A percentile compares a stretch with the other conserved stretches of the same genome.
Evolutionary conservation across 768 basidiomycete species (phyloP).

Genomic region (Imleria badia): DNA sequence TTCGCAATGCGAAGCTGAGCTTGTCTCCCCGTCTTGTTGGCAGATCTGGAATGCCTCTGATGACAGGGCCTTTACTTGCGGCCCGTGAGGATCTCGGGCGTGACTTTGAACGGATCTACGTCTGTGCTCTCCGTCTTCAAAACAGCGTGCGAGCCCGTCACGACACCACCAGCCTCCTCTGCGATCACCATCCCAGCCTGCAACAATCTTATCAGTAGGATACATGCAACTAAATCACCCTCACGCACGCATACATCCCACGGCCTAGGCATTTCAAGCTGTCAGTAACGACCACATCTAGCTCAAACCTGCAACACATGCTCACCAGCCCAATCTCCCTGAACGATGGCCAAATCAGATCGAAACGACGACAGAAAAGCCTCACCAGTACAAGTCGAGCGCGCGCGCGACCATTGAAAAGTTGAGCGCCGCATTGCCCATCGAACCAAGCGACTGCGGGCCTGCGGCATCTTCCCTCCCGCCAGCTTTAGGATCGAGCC

Average conservation of each 20-base stretch:
- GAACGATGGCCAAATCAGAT: neutral
- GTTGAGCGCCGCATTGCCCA: slow-evolving; percentile 85
- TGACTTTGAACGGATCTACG: slow-evolving; percentile 56
- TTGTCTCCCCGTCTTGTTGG: slow-evolving; percentile 59
- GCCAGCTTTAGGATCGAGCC: slow-evolving; percentile 72
- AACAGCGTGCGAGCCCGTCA: slow-evolving; percentile 64
- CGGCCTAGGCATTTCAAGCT: slow-evolving; percentile 35
- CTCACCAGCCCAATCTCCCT: slow-evolving; percentile 83
- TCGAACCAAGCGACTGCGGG: slow-evolving; percentile 78
- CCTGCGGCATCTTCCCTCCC: slow-evolving; percentile 81
- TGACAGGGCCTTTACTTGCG: slow-evolving; percentile 81
- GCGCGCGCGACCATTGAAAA: too few species aligned
- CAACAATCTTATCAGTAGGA: neutral
- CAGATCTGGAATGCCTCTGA: slow-evolving; percentile 66
- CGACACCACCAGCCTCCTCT: slow-evolving; percentile 81
- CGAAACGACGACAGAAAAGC: neutral
- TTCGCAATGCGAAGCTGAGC: slow-evolving; percentile 78
- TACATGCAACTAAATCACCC: neutral
- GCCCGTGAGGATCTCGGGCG: slow-evolving; percentile 68
- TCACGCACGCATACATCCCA: slow-evolving; percentile 81
- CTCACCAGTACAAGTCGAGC: slow-evolving; percentile 86
- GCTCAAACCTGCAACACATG: neutral
- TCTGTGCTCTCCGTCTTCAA: slow-evolving; percentile 36
- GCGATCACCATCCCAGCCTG: slow-evolving; percentile 89
- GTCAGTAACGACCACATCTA: neutral